Evolutionary conservation across 2,329 filamentous ascomycete genomes (phyloP).

Genomic region (Teratosphaeria zuluensis): DNA sequence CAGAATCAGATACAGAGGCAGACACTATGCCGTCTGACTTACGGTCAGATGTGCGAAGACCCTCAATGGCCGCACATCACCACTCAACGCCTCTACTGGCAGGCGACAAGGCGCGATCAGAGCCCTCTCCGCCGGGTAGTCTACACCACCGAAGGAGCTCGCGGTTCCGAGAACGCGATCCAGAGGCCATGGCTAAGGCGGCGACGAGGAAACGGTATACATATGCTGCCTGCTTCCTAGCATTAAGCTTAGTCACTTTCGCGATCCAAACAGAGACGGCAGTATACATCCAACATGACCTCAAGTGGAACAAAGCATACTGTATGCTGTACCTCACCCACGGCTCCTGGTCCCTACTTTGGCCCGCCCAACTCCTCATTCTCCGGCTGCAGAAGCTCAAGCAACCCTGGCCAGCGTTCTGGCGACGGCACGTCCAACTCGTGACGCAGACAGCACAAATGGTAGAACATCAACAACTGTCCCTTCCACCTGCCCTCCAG

Average conservation of each 20-base stretch:
- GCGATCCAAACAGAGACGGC: constrained; percentile 93
- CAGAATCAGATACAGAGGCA: constrained; percentile 20
- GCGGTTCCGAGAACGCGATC: constrained; percentile 61
- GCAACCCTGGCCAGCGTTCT: constrained; percentile 74
- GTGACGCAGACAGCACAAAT: constrained; percentile 65
- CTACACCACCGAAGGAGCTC: constrained; percentile 51
- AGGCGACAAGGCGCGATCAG: constrained; percentile 29
- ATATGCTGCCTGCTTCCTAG: constrained; percentile 74
- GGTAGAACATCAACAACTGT: constrained; percentile 70
- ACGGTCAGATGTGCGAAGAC: constrained; percentile 22
- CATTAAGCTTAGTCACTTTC: constrained; percentile 76
- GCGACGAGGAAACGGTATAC: constrained; percentile 75
- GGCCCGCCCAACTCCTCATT: constrained; percentile 73
- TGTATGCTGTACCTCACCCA: constrained; percentile 98
- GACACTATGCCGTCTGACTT: constrained; percentile 42
- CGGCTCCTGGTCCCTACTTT: constrained; percentile 83
- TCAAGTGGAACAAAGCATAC: constrained; percentile 97
- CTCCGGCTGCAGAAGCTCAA: constrained; percentile 70
- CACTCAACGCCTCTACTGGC: constrained; percentile 43
- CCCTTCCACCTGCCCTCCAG: constrained; percentile 43
- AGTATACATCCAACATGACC: constrained; percentile 82
- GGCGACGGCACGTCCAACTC: constrained; percentile 60
- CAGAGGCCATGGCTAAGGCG: constrained; percentile 50
- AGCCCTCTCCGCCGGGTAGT: constrained; percentile 32
- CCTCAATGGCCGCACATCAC: constrained; percentile 18